phyloP scores from a whole-genome alignment of 108 stramenopile genomes.

The Nitzschia inconspicua region DNA sequence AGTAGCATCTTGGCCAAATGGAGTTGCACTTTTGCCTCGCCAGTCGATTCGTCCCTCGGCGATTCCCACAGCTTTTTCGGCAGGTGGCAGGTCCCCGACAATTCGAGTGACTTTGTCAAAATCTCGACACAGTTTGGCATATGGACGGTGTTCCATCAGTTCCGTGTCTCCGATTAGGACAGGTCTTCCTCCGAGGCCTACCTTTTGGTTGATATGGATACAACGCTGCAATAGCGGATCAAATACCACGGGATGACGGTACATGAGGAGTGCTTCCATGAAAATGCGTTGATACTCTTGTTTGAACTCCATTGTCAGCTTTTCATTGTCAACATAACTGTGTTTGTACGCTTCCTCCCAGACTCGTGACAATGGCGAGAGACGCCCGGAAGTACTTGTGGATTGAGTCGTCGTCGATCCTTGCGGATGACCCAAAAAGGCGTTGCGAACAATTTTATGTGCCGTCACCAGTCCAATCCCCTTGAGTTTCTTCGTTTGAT shows the following conservation, averaged over 20 bases:
- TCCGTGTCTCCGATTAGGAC: slow-evolving; percentile 3
- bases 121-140: slow-evolving; percentile 47
- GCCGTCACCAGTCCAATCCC: slow-evolving; percentile 91
- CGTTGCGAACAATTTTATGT: slow-evolving; percentile 51
- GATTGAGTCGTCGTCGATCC: neutral
- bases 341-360: slow-evolving; percentile 19
- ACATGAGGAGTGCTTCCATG: slow-evolving; percentile 80
- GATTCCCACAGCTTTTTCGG: neutral
- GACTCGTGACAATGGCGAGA: neutral
- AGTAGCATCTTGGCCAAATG: too few relatives aligned
- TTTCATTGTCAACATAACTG: neutral
- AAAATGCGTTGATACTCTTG: slow-evolving; percentile 72
- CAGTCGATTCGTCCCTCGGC: slow-evolving; percentile 20
- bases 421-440: slow-evolving; percentile 19
- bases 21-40: too few relatives aligned
- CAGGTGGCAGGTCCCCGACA: slow-evolving; percentile 29
- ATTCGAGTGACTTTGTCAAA: slow-evolving; percentile 34
- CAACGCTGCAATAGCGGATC: slow-evolving; percentile 49
- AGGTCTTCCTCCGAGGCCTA: neutral
- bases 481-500: slow-evolving; percentile 35
- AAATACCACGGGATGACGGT: slow-evolving; percentile 86
- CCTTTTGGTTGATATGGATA: slow-evolving; percentile 4
- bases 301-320: slow-evolving; percentile 37
- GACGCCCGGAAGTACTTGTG: neutral
- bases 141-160: slow-evolving; percentile 58